These are phyloP conservation scores for Pythium insidiosum DNA, from an alignment of 352 stramenopile genomes.

Conservation along the genomic window DNA sequence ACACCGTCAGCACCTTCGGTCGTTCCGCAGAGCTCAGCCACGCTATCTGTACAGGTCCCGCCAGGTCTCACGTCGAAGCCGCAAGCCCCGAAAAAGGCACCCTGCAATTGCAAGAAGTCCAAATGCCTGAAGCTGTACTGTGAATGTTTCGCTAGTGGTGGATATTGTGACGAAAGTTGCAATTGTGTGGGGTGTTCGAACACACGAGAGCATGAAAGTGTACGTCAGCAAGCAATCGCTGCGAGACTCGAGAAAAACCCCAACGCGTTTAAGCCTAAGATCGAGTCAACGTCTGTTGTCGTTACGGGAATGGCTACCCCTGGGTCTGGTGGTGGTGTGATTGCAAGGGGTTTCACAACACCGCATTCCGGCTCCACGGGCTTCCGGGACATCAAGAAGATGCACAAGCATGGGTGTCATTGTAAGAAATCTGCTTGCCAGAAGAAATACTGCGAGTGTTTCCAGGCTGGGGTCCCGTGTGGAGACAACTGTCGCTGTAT, in stretches of 20 bases:
- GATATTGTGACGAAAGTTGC: conserved; percentile 90
- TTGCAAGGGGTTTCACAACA: neutral
- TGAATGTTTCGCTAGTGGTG: conserved; percentile 92
- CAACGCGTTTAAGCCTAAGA: conserved; percentile 95
- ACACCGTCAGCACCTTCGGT: neutral
- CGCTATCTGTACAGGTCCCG: too few relatives aligned
- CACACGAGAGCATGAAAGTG: conserved; percentile 50
- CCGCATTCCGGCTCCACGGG: neutral
- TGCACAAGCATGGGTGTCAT: conserved; percentile 94
- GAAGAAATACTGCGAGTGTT: conserved; percentile 98
- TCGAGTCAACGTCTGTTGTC: conserved; percentile 40
- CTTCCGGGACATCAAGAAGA: conserved; percentile 39
- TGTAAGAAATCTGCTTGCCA: conserved; percentile 96
- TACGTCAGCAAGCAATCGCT: conserved; percentile 81
- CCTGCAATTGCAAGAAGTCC: conserved; percentile 97
- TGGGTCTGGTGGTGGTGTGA: neutral
- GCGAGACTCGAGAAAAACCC: conserved; percentile 91
- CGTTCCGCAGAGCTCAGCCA: too few relatives aligned
- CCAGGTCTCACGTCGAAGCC: too few relatives aligned
- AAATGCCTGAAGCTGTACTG: conserved; percentile 97
- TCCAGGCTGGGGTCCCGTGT: conserved; percentile 84
- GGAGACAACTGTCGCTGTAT: conserved; percentile 88
- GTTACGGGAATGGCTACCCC: neutral
- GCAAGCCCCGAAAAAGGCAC: conserved; percentile 53
- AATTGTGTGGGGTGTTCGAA: conserved; percentile 92